These are phyloP conservation scores for Trichophyton benhamiae DNA, from an alignment of 2,329 filamentous ascomycete species.

Conservation along the genomic window DNA sequence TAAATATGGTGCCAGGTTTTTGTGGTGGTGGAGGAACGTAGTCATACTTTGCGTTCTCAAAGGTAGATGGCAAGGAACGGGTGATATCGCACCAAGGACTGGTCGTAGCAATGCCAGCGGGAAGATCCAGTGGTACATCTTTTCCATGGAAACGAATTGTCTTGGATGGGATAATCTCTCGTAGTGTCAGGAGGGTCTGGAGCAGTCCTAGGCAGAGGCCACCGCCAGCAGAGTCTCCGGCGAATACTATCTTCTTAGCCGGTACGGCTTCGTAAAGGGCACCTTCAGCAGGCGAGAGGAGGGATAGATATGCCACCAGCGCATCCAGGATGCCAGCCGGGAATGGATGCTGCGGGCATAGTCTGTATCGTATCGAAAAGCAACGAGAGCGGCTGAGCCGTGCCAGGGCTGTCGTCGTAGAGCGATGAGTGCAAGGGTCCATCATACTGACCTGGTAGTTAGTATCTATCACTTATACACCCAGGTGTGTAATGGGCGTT, in stretches of 20 bases:
- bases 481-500: background rate
- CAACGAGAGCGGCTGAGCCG: conserved; percentile 32
- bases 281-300: conserved; percentile 34
- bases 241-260: conserved; percentile 34
- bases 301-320: conserved; percentile 36
- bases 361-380: conserved; percentile 36
- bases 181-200: conserved; percentile 33
- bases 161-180: conserved; percentile 17
- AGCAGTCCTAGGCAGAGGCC: conserved; percentile 32
- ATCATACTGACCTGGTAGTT: conserved; percentile 22
- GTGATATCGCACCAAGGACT: conserved; percentile 35
- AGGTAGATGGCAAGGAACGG: conserved; percentile 31
- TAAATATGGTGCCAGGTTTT: conserved; percentile 16
- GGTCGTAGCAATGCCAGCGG: conserved; percentile 28
- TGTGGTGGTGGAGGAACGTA: conserved; percentile 26
- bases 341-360: conserved; percentile 38
- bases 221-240: conserved; percentile 37
- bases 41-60: conserved; percentile 29
- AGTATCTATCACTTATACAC: background rate
- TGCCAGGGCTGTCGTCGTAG: conserved; percentile 26
- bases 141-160: conserved; percentile 31
- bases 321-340: conserved; percentile 36
- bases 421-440: conserved; percentile 34
- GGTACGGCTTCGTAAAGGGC: conserved; percentile 32
- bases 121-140: conserved; percentile 29